These are phyloP conservation scores for Colletotrichum cereale DNA, from an alignment of 2,329 filamentous ascomycete species.

Conservation along the genomic window DNA sequence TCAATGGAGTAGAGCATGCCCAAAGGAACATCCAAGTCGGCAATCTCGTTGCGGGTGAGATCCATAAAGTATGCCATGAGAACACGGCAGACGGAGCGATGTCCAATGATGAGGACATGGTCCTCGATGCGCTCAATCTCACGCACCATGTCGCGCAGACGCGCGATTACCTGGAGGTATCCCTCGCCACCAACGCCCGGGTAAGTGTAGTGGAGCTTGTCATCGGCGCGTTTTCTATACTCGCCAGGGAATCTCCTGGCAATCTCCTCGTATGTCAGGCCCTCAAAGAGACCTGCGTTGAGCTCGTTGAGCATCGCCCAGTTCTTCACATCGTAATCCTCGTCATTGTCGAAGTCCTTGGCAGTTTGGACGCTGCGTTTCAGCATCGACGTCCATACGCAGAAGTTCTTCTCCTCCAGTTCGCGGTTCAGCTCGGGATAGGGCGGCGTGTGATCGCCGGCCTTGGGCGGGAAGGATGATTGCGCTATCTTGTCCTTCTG, in stretches of 20 bases:
- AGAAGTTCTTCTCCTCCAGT: slow-evolving; percentile 87
- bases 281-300: slow-evolving; percentile 92
- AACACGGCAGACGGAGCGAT: slow-evolving; percentile 92
- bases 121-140: slow-evolving; percentile 98
- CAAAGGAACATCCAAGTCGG: slow-evolving; percentile 92
- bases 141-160: slow-evolving; percentile 93
- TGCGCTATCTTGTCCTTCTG: slow-evolving; percentile 83
- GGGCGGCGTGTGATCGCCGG: slow-evolving; percentile 92
- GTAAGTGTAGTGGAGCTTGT: slow-evolving; percentile 97
- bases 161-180: slow-evolving; percentile 96
- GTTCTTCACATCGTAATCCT: slow-evolving; percentile 96
- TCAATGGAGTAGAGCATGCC: slow-evolving; percentile 96
- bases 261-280: slow-evolving; percentile 94
- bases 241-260: slow-evolving; percentile 82
- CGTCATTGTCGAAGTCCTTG: slow-evolving; percentile 88
- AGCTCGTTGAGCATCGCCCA: slow-evolving; percentile 99
- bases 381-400: slow-evolving; percentile 98
- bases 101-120: slow-evolving; percentile 91
- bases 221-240: slow-evolving; percentile 80
- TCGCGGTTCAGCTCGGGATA: slow-evolving; percentile 86
- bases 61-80: slow-evolving; percentile 98
- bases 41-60: slow-evolving; percentile 89
- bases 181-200: slow-evolving; percentile 96
- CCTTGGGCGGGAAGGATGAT: slow-evolving; percentile 87
- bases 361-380: slow-evolving; percentile 89